Evolutionary conservation across 768 basidiomycete genomes (phyloP).

Genomic region (Boletales sp.): DNA sequence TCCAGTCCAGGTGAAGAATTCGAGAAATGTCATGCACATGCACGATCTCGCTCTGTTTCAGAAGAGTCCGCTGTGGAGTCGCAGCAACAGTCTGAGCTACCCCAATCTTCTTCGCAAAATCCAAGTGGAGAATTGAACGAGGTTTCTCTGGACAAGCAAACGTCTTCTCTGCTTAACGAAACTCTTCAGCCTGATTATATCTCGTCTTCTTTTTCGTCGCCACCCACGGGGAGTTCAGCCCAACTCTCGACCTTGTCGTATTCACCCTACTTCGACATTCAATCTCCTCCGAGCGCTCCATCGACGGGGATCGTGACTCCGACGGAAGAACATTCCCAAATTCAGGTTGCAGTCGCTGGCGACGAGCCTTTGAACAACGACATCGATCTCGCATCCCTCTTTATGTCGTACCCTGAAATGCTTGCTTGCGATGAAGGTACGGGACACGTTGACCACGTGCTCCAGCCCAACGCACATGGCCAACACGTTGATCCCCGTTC

Average conservation of each 20-base stretch:
- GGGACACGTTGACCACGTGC: conserved; percentile 7
- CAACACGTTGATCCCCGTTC: conserved; percentile 7
- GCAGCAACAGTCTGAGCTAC: conserved; percentile 2
- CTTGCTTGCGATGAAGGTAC: conserved; percentile 12
- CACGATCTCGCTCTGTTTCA: conserved; percentile 17
- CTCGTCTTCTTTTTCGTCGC: conserved; percentile 29
- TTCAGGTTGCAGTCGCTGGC: conserved; percentile 26
- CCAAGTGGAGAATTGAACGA: conserved; percentile 4
- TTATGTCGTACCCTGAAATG: conserved; percentile 33
- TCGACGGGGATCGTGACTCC: conserved; percentile 41
- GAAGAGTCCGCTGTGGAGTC: conserved; percentile 7
- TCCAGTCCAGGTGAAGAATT: conserved; percentile 23
- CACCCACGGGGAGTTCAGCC: conserved; percentile 29
- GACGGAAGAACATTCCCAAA: conserved; percentile 39
- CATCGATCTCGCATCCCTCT: conserved; percentile 41
- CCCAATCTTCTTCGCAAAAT: conserved; percentile 1
- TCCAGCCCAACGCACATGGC: background rate
- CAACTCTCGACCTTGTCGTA: conserved; percentile 8
- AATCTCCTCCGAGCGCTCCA: conserved; percentile 26
- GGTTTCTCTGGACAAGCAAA: conserved; percentile 2
- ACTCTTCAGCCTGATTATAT: conserved; percentile 21
- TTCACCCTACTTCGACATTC: conserved; percentile 17
- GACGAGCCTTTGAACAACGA: conserved; percentile 31
- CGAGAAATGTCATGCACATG: conserved; percentile 22
- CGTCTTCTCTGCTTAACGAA: conserved; percentile 1